Base-by-base conservation (phyloP, 2,329 filamentous ascomycete genomes). In the Colletotrichum gloeosporioides region DNA sequence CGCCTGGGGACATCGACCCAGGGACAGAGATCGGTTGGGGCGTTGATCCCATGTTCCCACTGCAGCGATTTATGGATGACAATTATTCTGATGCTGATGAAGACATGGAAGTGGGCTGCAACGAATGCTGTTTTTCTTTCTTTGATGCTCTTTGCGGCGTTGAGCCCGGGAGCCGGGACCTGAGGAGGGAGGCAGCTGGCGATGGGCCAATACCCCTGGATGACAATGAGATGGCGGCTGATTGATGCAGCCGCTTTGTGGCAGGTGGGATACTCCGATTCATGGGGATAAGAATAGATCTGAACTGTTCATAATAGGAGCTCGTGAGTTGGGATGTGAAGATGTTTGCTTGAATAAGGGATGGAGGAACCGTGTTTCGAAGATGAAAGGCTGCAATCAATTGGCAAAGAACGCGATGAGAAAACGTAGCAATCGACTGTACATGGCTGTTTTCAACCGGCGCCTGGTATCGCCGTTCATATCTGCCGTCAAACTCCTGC, bases 141-240 rank as follows among this genome's bases (percentile, higher is more conserved):
- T 71, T 59, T 27, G 74, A 75, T 32, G 65, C 49, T 34, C 27
- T 76, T 8, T 75, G 75, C 18, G 71, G 75, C 3, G 62, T 64
- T 32, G 32, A 53, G 31, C 64, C 29, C 12, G 55, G 22, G 22
- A 61, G 63, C 34, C 57, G 73, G 15, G 55, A 69, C 12, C 49
- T 63, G 32, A 65, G 53, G 32, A 55, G 71, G 59, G 57, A 75
- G 31, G 57, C 44, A 18, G 49, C 34, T n/a, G 59, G 16, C 8
- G 32, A 62, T 18, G 63, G 59, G 18, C 22, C 34, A 22, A 34
- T 29, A 4, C 22, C 18, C 15, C 5, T 70, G 62, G 66, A 32
- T 15, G 71, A 77, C 13, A 36, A 77, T 12, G 72, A 74, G 75
- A 75, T 74, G 71, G 59, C 53, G 29, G 75, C 49, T 4, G 65